phyloP scores from a whole-genome alignment of 2,329 filamentous ascomycete species.

The Dactylellina cionopaga region DNA sequence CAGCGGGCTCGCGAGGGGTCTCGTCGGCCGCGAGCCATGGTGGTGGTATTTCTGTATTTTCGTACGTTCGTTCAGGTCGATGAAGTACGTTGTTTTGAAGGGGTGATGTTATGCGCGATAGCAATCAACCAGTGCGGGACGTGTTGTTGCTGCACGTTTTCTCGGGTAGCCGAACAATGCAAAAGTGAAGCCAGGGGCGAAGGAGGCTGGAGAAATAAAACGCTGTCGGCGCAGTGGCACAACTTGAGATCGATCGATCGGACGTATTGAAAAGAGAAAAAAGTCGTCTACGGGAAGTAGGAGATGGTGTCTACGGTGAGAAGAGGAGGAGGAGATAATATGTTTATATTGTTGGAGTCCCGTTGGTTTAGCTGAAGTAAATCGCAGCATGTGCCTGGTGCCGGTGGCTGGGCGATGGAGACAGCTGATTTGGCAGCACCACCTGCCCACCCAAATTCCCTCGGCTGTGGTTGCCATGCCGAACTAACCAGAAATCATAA shows the following conservation, averaged over 20 bases:
- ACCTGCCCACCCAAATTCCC: too few relatives aligned
- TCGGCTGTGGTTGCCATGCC: too few relatives aligned
- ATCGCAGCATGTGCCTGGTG: conserved; percentile 8
- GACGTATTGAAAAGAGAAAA: too few relatives aligned
- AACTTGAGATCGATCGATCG: too few relatives aligned
- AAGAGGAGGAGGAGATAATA: neutral
- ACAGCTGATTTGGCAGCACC: too few relatives aligned
- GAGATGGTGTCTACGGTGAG: neutral
- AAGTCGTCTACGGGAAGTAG: neutral
- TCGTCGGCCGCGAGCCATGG: conserved; percentile 49
- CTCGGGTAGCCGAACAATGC: neutral
- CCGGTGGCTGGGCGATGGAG: too few relatives aligned
- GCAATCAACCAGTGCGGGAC: neutral
- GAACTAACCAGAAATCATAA: too few relatives aligned
- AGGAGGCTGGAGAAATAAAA: too few relatives aligned
- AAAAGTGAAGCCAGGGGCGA: neutral
- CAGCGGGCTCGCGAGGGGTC: conserved; percentile 48
- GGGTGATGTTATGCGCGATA: neutral
- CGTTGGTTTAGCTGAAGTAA: neutral
- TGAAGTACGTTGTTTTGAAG: neutral
- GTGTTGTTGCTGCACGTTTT: neutral
- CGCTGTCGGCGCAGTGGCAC: too few relatives aligned
- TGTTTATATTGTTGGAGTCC: neutral
- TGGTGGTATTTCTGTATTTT: neutral
- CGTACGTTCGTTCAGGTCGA: neutral